phyloP scores from a whole-genome alignment of 306 rosid genomes.

The Pyrus bretschneideri region DNA sequence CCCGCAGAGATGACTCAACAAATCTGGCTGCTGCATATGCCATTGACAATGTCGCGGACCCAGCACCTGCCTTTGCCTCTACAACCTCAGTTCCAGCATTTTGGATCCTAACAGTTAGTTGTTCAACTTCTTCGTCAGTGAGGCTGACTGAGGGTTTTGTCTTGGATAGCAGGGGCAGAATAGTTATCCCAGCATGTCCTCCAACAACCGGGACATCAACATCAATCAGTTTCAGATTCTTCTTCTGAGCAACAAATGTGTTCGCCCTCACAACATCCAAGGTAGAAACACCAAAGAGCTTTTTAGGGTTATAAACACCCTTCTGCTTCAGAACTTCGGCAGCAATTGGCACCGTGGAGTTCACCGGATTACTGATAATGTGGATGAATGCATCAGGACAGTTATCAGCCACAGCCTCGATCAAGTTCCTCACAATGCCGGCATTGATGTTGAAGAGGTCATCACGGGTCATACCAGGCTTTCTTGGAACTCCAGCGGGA shows the following conservation, averaged over 20 bases:
- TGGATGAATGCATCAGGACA: conserved; percentile 90
- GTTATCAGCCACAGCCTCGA: conserved; percentile 85
- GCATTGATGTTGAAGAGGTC: conserved; percentile 97
- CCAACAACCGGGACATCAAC: conserved; percentile 96
- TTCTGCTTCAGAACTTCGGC: conserved; percentile 77
- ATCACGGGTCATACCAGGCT: conserved; percentile 98
- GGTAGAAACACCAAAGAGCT: conserved; percentile 92
- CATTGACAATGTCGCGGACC: conserved; percentile 97
- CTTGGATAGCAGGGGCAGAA: conserved; percentile 83
- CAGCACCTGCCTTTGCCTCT: conserved; percentile 97
- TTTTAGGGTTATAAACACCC: conserved; percentile 89
- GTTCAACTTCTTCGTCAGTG: conserved; percentile 64
- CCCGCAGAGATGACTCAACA: conserved; percentile 93
- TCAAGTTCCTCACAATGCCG: conserved; percentile 75
- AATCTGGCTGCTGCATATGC: conserved; percentile 99
- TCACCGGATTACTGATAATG: conserved; percentile 87
- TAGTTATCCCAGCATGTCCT: conserved; percentile 95
- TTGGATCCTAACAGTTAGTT: conserved; percentile 80
- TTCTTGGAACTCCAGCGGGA: conserved; percentile 98
- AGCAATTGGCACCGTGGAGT: conserved; percentile 92
- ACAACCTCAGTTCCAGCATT: conserved; percentile 99
- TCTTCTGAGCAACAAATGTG: conserved; percentile 92
- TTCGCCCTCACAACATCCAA: conserved; percentile 98
- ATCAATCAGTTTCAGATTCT: conserved; percentile 84
- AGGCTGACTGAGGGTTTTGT: conserved; percentile 67